Base-by-base conservation (phyloP, 148 eudicot genomes). In the Camellia granthamiana region DNA sequence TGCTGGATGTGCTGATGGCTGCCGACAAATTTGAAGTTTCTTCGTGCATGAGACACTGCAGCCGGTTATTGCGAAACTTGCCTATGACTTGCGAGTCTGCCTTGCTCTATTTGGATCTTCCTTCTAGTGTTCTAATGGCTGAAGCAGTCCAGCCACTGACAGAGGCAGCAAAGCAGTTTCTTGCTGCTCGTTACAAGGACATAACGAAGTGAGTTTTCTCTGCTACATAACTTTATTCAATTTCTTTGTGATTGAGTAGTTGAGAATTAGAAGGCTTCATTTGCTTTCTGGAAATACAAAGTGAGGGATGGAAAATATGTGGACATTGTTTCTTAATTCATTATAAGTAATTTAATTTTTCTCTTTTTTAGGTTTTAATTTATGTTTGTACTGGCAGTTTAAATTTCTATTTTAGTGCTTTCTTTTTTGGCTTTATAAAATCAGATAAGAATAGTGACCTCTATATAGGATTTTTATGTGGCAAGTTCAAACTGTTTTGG, bases 1-100 rank as follows among this genome's bases (percentile, higher is more conserved):
- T 94, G 84, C 83, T 94, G 75, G 95, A 92, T 84, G 92, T 94
- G 79, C 87, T 94, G 69, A 92, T 94, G 92, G 90, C 90, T 81
- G 98, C 98, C 41, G 90, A 91, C 78, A 91, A 94, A 76, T 94
- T 83, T 58, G 94, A 90, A 82, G 96, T 93, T 77, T 85, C 93
- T 66, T 94, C 97, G 55, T 94, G 98, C 86, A 90, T 90, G 93
- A 85, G 89, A 83, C 84, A 90, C 68, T 92, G 98, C 84, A 87
- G 94, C 78, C 86, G 75, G 59, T 75, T 84, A 56, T 82, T 94
- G 81, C 84, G 86, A 23, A 85, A 86, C 47, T 78, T 84, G 69
- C 82, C 93, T 54, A 94, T 92, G 95, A 90, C 92, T 71, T 74
- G 86, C 12, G 98, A 92, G 75, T 88, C 93, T 75, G 97, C 97